Conservation (phyloP, 2,329 filamentous ascomycete species). For the Fusarium cicatricum region DNA sequence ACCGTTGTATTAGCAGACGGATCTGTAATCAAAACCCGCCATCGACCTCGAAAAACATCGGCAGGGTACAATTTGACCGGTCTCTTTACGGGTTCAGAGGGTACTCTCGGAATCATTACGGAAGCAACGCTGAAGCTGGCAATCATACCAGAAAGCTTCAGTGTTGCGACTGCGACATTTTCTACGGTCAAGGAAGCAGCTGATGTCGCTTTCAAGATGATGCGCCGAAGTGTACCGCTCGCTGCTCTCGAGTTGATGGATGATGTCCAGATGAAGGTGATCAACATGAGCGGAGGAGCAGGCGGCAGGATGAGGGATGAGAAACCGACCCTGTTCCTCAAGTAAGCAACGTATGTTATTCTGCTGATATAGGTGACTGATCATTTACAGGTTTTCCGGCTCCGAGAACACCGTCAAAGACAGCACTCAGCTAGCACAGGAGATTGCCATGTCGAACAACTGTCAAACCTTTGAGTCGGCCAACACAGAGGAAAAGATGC, state of each 20-base stretch:
- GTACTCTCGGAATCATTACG: constrained; percentile 75
- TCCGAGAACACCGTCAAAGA: constrained; percentile 68
- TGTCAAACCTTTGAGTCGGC: constrained; percentile 75
- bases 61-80: constrained; percentile 77
- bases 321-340: constrained; percentile 76
- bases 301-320: constrained; percentile 71
- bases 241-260: constrained; percentile 73
- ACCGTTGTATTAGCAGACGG: constrained; percentile 77
- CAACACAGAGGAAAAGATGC: constrained; percentile 67
- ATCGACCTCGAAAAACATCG: constrained; percentile 71
- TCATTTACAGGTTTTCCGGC: constrained; percentile 64
- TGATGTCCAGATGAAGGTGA: constrained; percentile 71
- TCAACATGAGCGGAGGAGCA: constrained; percentile 69
- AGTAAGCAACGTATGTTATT: constrained; percentile 45
- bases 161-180: constrained; percentile 71
- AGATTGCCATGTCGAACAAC: constrained; percentile 58
- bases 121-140: constrained; percentile 75
- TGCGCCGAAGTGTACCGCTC: constrained; percentile 70
- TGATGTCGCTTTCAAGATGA: constrained; percentile 68
- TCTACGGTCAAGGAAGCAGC: constrained; percentile 68
- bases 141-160: constrained; percentile 67
- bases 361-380: neutral
- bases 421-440: constrained; percentile 64
- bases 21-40: constrained; percentile 70
- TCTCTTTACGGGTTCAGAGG: constrained; percentile 75